Conservation (phyloP, 2,329 filamentous ascomycete genomes). For the Fusarium tanahbumbuense region DNA sequence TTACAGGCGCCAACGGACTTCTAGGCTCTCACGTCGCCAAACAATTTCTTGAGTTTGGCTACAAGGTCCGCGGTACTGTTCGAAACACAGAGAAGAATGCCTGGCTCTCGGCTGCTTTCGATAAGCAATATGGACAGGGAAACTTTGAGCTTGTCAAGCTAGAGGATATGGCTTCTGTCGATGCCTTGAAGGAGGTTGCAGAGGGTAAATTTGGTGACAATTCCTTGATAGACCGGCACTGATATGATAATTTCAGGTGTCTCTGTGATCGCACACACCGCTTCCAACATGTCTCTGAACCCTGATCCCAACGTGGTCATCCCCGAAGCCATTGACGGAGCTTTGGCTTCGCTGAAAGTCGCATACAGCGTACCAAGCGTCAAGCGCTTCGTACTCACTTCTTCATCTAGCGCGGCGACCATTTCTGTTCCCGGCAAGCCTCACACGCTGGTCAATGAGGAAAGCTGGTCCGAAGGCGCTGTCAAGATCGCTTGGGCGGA, state of each 20-base stretch:
- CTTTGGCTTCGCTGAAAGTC: slow-evolving; percentile 49
- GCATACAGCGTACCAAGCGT: slow-evolving; percentile 51
- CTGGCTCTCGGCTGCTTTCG: slow-evolving; percentile 49
- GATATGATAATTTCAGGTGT: slow-evolving; percentile 14
- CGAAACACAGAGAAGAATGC: slow-evolving; percentile 50
- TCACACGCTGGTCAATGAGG: slow-evolving; percentile 9
- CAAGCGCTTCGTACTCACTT: slow-evolving; percentile 52
- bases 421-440: not conserved
- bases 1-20: slow-evolving; percentile 58
- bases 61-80: slow-evolving; percentile 58
- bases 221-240: rapidly evolving
- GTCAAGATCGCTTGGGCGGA: slow-evolving; percentile 52
- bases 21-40: slow-evolving; percentile 56
- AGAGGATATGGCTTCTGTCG: slow-evolving; percentile 48
- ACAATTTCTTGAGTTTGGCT: slow-evolving; percentile 54
- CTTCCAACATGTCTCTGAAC: slow-evolving; percentile 50
- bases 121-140: slow-evolving; percentile 49
- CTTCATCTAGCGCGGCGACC: slow-evolving; percentile 22
- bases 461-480: slow-evolving; percentile 51
- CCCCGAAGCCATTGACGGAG: slow-evolving; percentile 47
- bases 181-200: slow-evolving; percentile 45
- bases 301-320: slow-evolving; percentile 56
- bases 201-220: slow-evolving; percentile 25
- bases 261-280: slow-evolving; percentile 54
- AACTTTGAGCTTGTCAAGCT: slow-evolving; percentile 52